Conservation (phyloP, 2,329 filamentous ascomycete genomes). For the Claviceps cyperi region DNA sequence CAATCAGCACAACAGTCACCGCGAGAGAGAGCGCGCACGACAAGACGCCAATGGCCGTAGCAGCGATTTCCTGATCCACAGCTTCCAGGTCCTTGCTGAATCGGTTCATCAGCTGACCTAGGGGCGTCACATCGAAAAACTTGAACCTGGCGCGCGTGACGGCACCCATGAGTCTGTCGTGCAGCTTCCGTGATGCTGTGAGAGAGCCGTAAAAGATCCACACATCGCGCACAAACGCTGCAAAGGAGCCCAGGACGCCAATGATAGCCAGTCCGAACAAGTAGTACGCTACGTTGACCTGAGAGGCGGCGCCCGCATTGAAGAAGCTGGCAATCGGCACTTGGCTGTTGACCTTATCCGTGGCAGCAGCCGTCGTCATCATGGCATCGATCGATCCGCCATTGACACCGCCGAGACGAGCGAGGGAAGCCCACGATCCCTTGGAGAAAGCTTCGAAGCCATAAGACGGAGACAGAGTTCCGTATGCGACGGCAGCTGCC, state of each 20-base stretch:
- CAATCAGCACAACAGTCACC: conserved; percentile 79
- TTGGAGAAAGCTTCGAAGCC: conserved; percentile 15
- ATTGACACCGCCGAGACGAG: conserved; percentile 14
- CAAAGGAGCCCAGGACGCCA: conserved; percentile 60
- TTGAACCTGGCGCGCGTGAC: conserved; percentile 87
- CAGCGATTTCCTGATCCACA: conserved; percentile 89
- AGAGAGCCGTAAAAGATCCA: conserved; percentile 89
- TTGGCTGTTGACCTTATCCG: conserved; percentile 6
- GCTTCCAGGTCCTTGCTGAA: conserved; percentile 97
- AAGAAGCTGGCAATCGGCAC: conserved; percentile 9
- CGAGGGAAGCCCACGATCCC: conserved; percentile 22
- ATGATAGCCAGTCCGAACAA: conserved; percentile 70
- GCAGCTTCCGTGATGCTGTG: conserved; percentile 72
- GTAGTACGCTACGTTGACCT: conserved; percentile 75
- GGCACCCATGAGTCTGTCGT: conserved; percentile 60
- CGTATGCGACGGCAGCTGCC: conserved; percentile 9
- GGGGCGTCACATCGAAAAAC: conserved; percentile 92
- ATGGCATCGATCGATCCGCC: conserved; percentile 11
- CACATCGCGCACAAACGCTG: conserved; percentile 69
- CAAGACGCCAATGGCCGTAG: conserved; percentile 67
- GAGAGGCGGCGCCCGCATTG: conserved; percentile 15
- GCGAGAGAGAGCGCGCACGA: conserved; percentile 52
- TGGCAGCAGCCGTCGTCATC: not conserved
- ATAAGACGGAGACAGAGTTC: conserved; percentile 12
- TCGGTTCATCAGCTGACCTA: conserved; percentile 93